Evolutionary conservation across 1,284 basidiomycete species (phyloP).

Genomic region (Rhodotorula sp.): DNA sequence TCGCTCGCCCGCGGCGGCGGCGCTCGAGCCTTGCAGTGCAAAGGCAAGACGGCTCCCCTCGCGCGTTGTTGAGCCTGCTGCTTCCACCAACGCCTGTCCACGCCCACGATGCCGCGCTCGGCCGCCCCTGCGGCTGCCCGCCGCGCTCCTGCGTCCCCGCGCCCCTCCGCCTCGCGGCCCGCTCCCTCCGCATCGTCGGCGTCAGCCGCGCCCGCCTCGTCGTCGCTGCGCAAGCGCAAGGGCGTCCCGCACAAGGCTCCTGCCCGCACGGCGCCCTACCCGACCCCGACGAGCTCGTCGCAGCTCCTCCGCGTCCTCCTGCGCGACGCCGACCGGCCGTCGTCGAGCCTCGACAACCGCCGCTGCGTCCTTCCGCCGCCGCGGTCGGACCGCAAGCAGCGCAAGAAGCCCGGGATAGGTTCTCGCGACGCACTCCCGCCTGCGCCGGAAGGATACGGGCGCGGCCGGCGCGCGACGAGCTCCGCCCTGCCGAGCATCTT

Average conservation of each 20-base stretch:
- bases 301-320: background rate
- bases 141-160: background rate
- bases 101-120: background rate
- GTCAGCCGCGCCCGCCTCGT: background rate
- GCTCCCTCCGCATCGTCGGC: background rate
- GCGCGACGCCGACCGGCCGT: background rate
- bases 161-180: background rate
- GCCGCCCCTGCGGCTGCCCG: background rate
- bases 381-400: background rate
- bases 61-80: background rate
- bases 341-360: conserved; percentile 11
- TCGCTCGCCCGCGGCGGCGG: too few species aligned
- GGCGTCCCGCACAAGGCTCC: conserved; percentile 6
- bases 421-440: conserved; percentile 8
- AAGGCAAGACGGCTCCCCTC: background rate
- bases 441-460: conserved; percentile 3
- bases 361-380: background rate
- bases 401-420: background rate
- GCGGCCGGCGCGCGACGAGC: conserved; percentile 8
- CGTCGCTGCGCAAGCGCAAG: conserved; percentile 5
- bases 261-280: background rate
- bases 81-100: background rate
- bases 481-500: background rate
- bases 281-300: background rate
- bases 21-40: background rate